Percentiles rank a stretch among this genome's conserved stretches.
Evolutionary conservation across 2,329 filamentous ascomycete genomes (phyloP).

Genomic region (Kalmusia sp.): DNA sequence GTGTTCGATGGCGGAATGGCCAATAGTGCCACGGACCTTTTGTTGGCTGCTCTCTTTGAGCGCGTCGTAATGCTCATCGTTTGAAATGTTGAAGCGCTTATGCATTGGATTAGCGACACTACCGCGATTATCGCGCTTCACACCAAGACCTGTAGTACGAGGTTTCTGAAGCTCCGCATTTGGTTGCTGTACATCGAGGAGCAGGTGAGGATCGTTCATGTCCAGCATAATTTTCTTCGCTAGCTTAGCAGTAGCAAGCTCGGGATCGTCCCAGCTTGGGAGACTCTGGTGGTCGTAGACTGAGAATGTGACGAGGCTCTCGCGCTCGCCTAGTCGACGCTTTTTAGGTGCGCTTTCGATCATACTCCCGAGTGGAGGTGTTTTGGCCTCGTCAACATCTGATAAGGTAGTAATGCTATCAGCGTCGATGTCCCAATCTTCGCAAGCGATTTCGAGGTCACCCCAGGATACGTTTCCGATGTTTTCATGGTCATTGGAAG

Average conservation of each 20-base stretch:
- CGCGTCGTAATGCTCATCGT: constrained; percentile 93
- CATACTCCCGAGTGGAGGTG: constrained; percentile 30
- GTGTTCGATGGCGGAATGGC: constrained; percentile 92
- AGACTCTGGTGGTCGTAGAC: constrained; percentile 45
- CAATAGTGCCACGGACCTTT: constrained; percentile 91
- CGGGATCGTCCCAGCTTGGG: constrained; percentile 81
- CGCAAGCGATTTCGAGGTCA: constrained; percentile 84
- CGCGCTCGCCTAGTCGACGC: constrained; percentile 59
- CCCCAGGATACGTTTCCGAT: constrained; percentile 78
- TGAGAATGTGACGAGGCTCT: constrained; percentile 36
- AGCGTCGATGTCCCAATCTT: constrained; percentile 74
- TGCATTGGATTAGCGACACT: constrained; percentile 76
- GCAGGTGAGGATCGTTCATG: constrained; percentile 83
- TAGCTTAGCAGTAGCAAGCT: constrained; percentile 73
- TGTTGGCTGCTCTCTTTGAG: constrained; percentile 97
- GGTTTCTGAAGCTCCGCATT: constrained; percentile 68
- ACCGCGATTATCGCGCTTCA: constrained; percentile 71
- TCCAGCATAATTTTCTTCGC: constrained; percentile 84
- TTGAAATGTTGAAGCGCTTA: constrained; percentile 92
- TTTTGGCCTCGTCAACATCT: constrained; percentile 34
- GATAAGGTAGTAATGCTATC: constrained; percentile 49
- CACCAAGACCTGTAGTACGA: constrained; percentile 57
- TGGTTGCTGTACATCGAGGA: constrained; percentile 78
- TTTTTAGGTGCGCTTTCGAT: constrained; percentile 65
- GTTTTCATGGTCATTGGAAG: constrained; percentile 66